A percentile compares a stretch with the other conserved stretches of the same genome.
These are phyloP conservation scores for Fusarium torreyae DNA, from an alignment of 2,329 filamentous ascomycete genomes.

Conservation along the genomic window DNA sequence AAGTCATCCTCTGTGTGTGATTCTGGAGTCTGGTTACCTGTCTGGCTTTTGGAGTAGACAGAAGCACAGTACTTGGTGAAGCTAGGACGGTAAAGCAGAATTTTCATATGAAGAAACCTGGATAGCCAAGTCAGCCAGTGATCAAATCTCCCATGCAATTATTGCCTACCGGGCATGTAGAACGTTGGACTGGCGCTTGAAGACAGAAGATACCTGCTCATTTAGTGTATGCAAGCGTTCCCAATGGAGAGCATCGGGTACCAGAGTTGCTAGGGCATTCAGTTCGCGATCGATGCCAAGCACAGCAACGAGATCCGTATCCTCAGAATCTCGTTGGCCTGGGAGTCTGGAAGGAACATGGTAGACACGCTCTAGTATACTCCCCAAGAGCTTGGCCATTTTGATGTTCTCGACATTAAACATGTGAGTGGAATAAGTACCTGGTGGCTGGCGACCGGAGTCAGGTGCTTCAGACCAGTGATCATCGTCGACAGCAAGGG, in stretches of 20 bases:
- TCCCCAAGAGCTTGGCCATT: conserved; percentile 4
- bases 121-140: too few species aligned
- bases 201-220: rapidly evolving
- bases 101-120: background rate
- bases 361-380: background rate
- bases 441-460: background rate
- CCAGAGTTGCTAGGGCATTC: too few species aligned
- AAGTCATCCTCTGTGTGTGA: background rate
- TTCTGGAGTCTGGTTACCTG: rapidly evolving
- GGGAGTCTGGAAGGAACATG: conserved; percentile 1
- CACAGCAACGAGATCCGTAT: background rate
- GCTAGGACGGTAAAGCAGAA: background rate
- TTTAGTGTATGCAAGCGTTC: background rate
- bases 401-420: conserved; percentile 10
- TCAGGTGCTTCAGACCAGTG: rapidly evolving
- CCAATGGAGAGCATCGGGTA: too few species aligned
- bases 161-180: background rate
- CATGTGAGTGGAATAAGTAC: background rate
- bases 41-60: too few species aligned
- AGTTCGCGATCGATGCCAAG: background rate
- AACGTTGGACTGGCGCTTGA: background rate
- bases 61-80: conserved; percentile 7
- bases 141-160: too few species aligned
- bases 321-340: background rate
- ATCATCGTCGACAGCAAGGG: conserved; percentile 4